Evolutionary conservation across 192 early-diverging fungal species (phyloP).

Genomic region (Coemansia sp.): DNA sequence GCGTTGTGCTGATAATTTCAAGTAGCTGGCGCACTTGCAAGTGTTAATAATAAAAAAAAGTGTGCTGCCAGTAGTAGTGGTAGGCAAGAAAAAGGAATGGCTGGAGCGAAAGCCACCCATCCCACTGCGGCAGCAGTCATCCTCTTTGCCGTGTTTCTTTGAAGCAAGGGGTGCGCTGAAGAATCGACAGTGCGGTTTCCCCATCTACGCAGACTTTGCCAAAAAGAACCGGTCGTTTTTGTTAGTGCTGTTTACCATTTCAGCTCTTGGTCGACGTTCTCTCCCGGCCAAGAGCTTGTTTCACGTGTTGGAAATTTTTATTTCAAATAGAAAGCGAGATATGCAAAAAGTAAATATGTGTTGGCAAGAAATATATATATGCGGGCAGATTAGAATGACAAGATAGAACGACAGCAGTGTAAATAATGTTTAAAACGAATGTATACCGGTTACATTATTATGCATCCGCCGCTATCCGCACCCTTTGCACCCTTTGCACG

Average conservation of each 20-base stretch:
- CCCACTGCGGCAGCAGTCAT: conserved; percentile 5
- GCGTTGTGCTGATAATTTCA: too few relatives aligned
- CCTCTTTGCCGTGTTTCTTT: background rate
- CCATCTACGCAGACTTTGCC: background rate
- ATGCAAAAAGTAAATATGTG: too few relatives aligned
- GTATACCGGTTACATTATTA: background rate
- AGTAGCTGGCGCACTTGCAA: too few relatives aligned
- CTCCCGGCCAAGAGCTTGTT: background rate
- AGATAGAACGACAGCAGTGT: background rate
- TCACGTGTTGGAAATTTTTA: too few relatives aligned
- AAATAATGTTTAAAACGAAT: background rate
- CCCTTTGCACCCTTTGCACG: background rate
- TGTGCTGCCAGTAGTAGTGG: too few relatives aligned
- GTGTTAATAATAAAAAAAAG: too few relatives aligned
- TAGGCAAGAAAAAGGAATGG: background rate
- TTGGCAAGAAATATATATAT: background rate
- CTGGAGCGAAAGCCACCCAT: background rate
- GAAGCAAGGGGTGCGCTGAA: background rate
- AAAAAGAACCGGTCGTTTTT: background rate
- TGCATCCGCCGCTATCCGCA: background rate
- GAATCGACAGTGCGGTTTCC: background rate
- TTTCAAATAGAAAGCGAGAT: too few relatives aligned
- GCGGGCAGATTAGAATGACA: background rate
- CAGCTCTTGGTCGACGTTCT: background rate
- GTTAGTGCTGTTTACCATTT: background rate